A percentile compares a stretch with the other conserved stretches of the same genome.
Conservation (phyloP, 2,329 filamentous ascomycete genomes). For the Fusarium cicatricum region DNA sequence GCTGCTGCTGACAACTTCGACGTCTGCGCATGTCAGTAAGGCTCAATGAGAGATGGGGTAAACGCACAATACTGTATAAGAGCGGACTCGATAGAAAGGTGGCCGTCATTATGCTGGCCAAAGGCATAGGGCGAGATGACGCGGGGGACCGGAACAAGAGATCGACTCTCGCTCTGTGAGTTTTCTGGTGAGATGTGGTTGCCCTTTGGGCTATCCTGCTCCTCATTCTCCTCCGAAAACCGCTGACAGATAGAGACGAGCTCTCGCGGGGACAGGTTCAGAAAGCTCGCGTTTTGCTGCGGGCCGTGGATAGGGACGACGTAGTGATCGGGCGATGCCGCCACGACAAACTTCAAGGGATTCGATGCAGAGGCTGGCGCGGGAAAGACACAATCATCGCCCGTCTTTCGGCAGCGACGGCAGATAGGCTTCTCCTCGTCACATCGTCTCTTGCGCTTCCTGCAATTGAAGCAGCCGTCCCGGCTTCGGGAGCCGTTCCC, state of each 20-base stretch:
- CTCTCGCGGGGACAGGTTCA: conserved; percentile 31
- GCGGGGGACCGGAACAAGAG: conserved; percentile 9
- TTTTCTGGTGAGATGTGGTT: background rate
- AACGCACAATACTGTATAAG: conserved; percentile 38
- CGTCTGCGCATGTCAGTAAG: conserved; percentile 25
- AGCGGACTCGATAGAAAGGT: conserved; percentile 16
- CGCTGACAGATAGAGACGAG: conserved; percentile 10
- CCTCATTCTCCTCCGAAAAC: background rate
- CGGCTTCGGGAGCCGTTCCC: conserved; percentile 35
- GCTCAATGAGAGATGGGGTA: too few relatives aligned
- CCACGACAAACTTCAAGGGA: conserved; percentile 34
- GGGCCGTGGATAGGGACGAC: conserved; percentile 7
- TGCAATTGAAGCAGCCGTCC: conserved; percentile 54
- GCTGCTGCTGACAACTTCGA: conserved; percentile 34
- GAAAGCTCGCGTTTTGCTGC: conserved; percentile 12
- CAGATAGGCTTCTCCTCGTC: conserved; percentile 45
- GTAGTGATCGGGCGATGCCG: conserved; percentile 24
- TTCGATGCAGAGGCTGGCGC: conserved; percentile 25
- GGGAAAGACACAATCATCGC: conserved; percentile 33
- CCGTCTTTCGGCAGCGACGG: conserved; percentile 18
- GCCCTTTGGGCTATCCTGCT: background rate
- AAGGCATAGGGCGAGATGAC: conserved; percentile 20
- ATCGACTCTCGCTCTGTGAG: background rate
- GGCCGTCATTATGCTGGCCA: background rate
- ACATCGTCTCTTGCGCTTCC: conserved; percentile 60